phyloP scores from a whole-genome alignment of 2,329 filamentous ascomycete species.

The Lecanicillium sp. region DNA sequence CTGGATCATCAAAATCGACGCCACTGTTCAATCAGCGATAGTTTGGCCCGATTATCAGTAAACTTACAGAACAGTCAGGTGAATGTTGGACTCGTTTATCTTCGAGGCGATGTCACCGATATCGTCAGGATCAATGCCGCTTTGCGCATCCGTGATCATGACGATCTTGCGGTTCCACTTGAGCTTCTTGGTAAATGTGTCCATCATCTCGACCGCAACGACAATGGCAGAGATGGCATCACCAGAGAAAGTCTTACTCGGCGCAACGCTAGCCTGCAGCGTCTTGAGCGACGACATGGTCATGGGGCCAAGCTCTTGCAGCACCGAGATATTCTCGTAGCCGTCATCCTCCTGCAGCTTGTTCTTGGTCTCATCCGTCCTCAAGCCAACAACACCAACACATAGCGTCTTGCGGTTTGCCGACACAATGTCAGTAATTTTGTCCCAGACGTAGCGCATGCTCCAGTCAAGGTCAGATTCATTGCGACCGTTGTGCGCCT shows the following conservation, averaged over 20 bases:
- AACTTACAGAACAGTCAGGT: slow-evolving; percentile 70
- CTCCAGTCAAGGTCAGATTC: slow-evolving; percentile 84
- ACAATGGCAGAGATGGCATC: slow-evolving; percentile 87
- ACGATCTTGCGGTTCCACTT: slow-evolving; percentile 78
- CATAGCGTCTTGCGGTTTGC: slow-evolving; percentile 62
- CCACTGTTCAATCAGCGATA: slow-evolving; percentile 48
- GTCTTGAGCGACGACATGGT: slow-evolving; percentile 62
- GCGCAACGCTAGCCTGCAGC: slow-evolving; percentile 57
- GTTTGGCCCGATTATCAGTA: background rate
- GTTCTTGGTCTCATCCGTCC: slow-evolving; percentile 72
- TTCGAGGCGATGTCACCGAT: slow-evolving; percentile 64
- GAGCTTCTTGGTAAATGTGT: slow-evolving; percentile 68
- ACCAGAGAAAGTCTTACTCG: slow-evolving; percentile 62
- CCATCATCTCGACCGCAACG: slow-evolving; percentile 81
- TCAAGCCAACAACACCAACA: slow-evolving; percentile 74
- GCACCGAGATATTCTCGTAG: slow-evolving; percentile 75
- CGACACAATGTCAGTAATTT: slow-evolving; percentile 63
- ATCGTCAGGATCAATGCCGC: slow-evolving; percentile 65
- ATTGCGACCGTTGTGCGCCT: slow-evolving; percentile 61
- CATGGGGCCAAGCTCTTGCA: slow-evolving; percentile 60
- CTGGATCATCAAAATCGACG: slow-evolving; percentile 86
- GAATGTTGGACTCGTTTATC: slow-evolving; percentile 69
- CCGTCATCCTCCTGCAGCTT: slow-evolving; percentile 60
- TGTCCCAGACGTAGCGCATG: slow-evolving; percentile 93
- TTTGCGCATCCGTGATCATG: slow-evolving; percentile 76